A percentile compares a stretch with the other conserved stretches of the same genome.
Conservation (phyloP, 148 eudicot genomes). For the Pouteria glomerata region DNA sequence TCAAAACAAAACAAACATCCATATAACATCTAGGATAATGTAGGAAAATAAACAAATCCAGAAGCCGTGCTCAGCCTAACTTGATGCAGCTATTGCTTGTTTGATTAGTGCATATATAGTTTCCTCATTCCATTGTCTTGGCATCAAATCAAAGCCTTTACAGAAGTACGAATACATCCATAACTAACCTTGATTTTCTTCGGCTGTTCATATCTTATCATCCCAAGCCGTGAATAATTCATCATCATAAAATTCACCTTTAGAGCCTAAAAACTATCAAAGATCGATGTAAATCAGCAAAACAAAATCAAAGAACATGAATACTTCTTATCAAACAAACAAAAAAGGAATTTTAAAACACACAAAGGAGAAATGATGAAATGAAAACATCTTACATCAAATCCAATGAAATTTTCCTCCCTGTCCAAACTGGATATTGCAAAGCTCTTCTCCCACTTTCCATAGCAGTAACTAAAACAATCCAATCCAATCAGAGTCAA, state of each 20-base stretch:
- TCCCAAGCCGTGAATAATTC: constrained; percentile 91
- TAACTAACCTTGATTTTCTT: constrained; percentile 62
- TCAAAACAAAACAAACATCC: too few species aligned
- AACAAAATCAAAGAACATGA: too few species aligned
- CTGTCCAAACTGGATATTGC: constrained; percentile 54
- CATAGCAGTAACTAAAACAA: constrained; percentile 47
- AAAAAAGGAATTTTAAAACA: background rate
- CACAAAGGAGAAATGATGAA: background rate
- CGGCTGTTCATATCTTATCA: constrained; percentile 68
- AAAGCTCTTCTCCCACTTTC: constrained; percentile 57
- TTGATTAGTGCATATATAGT: too few species aligned
- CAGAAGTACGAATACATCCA: too few species aligned
- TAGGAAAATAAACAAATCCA: too few species aligned
- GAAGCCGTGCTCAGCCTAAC: too few species aligned
- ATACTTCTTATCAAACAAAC: constrained; percentile 10
- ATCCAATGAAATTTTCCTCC: constrained; percentile 30
- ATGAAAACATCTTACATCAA: constrained; percentile 30
- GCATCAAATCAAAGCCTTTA: background rate
- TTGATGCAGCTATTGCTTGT: too few species aligned
- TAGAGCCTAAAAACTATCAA: too few species aligned
- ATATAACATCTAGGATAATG: too few species aligned
- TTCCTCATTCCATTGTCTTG: too few species aligned
- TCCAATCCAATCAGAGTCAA: background rate
- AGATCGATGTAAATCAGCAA: too few species aligned
- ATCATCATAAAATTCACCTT: constrained; percentile 64